Evolutionary conservation across 768 basidiomycete species (phyloP).

Genomic region (Collybia sordida): DNA sequence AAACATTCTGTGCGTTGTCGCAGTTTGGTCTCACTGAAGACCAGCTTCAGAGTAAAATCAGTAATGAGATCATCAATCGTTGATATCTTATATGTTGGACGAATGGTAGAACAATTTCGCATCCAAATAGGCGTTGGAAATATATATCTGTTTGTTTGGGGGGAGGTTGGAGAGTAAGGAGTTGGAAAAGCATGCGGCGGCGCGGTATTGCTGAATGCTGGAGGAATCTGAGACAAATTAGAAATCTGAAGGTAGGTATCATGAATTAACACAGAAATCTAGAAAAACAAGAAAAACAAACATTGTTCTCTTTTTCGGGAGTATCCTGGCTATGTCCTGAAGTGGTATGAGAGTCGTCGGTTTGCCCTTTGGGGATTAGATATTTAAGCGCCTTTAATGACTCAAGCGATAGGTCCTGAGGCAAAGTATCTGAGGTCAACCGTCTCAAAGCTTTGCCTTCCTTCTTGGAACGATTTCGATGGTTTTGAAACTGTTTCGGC

Average conservation of each 20-base stretch:
- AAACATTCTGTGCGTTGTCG: not conserved
- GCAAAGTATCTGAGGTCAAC: slow-evolving; percentile 16
- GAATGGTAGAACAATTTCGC: slow-evolving; percentile 18
- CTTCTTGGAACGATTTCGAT: slow-evolving; percentile 37
- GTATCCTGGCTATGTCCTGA: slow-evolving; percentile 17
- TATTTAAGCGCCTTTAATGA: too few species aligned
- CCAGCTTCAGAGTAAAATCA: slow-evolving; percentile 10
- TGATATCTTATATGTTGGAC: not conserved
- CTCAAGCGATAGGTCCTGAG: slow-evolving; percentile 18
- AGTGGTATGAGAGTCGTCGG: slow-evolving; percentile 28
- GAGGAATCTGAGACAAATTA: too few species aligned
- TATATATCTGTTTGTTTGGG: slow-evolving; percentile 5
- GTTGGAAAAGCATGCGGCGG: slow-evolving; percentile 26
- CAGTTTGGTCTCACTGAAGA: slow-evolving; percentile 5
- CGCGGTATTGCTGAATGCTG: not conserved
- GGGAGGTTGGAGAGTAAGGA: slow-evolving; percentile 12
- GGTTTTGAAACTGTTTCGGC: slow-evolving; percentile 50
- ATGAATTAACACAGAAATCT: not conserved
- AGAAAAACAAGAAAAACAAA: slow-evolving; percentile 3
- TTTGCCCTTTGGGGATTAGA: too few species aligned
- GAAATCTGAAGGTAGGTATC: too few species aligned
- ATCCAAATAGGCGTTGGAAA: slow-evolving; percentile 31
- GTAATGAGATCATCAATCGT: slow-evolving; percentile 7
- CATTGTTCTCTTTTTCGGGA: slow-evolving; percentile 8
- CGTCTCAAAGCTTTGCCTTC: slow-evolving; percentile 23